These are phyloP conservation scores for Elsinoe necatrix DNA, from an alignment of 2,329 filamentous ascomycete genomes.

Conservation along the genomic window DNA sequence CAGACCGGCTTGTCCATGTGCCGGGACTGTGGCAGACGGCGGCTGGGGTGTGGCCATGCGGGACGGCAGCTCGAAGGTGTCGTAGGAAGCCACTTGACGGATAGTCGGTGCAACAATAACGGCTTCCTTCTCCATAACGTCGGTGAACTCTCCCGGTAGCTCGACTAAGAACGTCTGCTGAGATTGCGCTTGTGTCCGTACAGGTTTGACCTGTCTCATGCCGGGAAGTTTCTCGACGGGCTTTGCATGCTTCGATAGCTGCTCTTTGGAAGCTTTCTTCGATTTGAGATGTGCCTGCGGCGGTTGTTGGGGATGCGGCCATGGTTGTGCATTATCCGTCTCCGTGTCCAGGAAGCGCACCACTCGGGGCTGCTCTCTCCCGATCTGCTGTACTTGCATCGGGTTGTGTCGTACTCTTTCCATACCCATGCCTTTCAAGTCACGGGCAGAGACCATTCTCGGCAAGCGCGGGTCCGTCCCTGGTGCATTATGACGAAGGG, in stretches of 20 bases:
- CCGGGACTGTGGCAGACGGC: not conserved
- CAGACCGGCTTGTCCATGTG: slow-evolving; percentile 7
- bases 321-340: not conserved
- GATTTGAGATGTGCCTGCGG: slow-evolving; percentile 8
- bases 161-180: slow-evolving; percentile 12
- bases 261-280: slow-evolving; percentile 2
- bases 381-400: not conserved
- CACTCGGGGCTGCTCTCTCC: not conserved
- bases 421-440: slow-evolving; percentile 3
- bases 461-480: not conserved
- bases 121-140: slow-evolving; percentile 15
- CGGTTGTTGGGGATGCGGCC: slow-evolving; percentile 4
- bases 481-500: not conserved
- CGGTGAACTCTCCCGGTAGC: slow-evolving; percentile 9
- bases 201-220: not conserved
- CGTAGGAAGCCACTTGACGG: slow-evolving; percentile 10
- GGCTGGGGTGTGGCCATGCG: slow-evolving; percentile 4
- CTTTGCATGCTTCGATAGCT: slow-evolving; percentile 1
- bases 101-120: slow-evolving; percentile 5
- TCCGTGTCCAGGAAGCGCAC: slow-evolving; percentile 1
- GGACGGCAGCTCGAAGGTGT: slow-evolving; percentile 8
- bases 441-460: not conserved
- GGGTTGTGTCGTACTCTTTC: slow-evolving; percentile 13
- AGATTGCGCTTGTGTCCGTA: not conserved
- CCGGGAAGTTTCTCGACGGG: not conserved